Base-by-base conservation (phyloP, 345 rosid species). In the Anastatica hierochuntica region DNA sequence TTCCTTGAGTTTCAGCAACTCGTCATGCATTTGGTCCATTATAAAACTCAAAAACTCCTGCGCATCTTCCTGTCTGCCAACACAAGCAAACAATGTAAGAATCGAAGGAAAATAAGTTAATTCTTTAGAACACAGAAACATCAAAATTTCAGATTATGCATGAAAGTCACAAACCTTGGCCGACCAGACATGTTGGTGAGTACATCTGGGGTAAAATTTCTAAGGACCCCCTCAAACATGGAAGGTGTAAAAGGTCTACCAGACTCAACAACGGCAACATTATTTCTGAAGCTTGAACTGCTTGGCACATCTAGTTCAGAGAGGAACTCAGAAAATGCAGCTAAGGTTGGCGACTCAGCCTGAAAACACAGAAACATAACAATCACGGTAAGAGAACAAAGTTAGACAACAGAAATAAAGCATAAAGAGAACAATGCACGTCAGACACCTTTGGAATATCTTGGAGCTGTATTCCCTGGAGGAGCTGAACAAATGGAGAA, bases 21-120 rank as follows among this genome's bases (percentile, higher is more conserved):
- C n/a, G 10, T 31, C 36, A 10, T 31, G 36, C 36, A 31, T 31
- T 31, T 31, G n/a, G 2, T 31, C 36, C 36, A 31, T 31, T 59
- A 85, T 63, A 53, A 92, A 92, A 68, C 95, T 88, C 64, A 92
- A 62, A 68, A 92, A 88, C 68, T 88, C 95, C 62, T 88, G 98
- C 26, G 98, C 98, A 80, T 92, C 98, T 80, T 92, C 98, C 59
- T 92, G 96, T 71, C 98, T 92, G 83, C 55, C 68, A 72, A 45
- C 8, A 20, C 23, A 43, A n/a, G 63, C 14, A 62, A 45, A 49
- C 35, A 49, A 38, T 23, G n/a, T n/a, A n/a, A n/a, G n/a, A n/a
- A n/a, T n/a, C n/a, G n/a, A 14, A 14, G 37, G 1, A 31, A 17
- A 27, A 46, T 1, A 23, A 4, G 14, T 14, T 20, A 30, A 43